These are phyloP conservation scores for Conoideocrella luteorostrata DNA, from an alignment of 2,329 filamentous ascomycete species.

Conservation along the genomic window DNA sequence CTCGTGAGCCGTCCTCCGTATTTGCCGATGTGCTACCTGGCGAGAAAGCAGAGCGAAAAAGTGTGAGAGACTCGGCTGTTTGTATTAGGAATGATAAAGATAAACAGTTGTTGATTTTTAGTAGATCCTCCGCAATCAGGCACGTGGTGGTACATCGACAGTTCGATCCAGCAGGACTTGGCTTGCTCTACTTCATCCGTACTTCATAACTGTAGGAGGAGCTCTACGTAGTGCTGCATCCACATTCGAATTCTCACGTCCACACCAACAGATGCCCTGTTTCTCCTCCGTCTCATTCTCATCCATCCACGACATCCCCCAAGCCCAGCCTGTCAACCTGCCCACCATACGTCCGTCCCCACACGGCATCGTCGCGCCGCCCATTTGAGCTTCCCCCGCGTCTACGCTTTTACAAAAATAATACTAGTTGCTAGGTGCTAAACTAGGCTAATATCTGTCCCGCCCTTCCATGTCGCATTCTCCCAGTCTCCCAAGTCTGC, in stretches of 20 bases:
- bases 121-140: no score
- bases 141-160: no score
- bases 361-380: constrained; percentile 1
- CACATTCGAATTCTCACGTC: not conserved
- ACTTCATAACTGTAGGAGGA: no score
- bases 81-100: no score
- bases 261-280: no score
- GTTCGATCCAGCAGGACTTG: no score
- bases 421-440: not conserved
- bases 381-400: constrained; percentile 4
- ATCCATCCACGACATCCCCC: no score
- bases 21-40: not conserved
- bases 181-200: no score
- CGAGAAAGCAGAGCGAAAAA: not conserved
- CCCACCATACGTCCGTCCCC: not conserved
- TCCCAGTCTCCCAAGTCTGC: not conserved
- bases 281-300: no score
- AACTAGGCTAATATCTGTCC: not conserved
- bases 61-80: not conserved
- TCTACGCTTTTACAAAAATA: not conserved
- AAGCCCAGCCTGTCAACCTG: no score
- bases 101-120: no score
- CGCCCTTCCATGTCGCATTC: not conserved
- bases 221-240: not conserved
- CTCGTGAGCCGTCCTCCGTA: no score